Evolutionary conservation across 2,329 filamentous ascomycete genomes (phyloP).

Genomic region (Aciculosporium take): DNA sequence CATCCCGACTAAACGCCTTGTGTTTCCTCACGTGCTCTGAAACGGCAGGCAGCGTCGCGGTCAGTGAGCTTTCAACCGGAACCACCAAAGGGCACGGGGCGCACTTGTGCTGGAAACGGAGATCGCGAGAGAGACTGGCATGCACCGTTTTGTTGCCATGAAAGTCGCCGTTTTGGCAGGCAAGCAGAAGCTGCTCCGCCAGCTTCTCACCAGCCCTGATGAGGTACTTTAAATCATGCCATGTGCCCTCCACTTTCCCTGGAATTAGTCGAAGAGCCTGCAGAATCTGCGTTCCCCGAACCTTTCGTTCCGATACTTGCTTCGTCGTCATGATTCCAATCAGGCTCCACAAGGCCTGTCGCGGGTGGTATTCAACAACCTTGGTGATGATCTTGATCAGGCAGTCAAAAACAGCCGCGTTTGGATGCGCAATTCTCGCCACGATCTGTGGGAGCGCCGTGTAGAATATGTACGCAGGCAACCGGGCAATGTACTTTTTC

Average conservation of each 20-base stretch:
- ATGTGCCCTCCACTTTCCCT: slow-evolving; percentile 36
- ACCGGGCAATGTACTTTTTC: slow-evolving; percentile 59
- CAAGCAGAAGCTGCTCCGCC: slow-evolving; percentile 63
- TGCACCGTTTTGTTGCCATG: slow-evolving; percentile 49
- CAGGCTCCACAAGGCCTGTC: slow-evolving; percentile 82
- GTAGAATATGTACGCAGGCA: slow-evolving; percentile 68
- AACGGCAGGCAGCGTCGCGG: slow-evolving; percentile 61
- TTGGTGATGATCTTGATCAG: slow-evolving; percentile 70
- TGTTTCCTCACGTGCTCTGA: slow-evolving; percentile 63
- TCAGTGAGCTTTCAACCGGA: slow-evolving; percentile 73
- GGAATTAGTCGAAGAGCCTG: slow-evolving; percentile 30
- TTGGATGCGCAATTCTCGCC: slow-evolving; percentile 84
- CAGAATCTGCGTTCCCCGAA: slow-evolving; percentile 38
- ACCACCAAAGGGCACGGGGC: slow-evolving; percentile 79
- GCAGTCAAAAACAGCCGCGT: slow-evolving; percentile 60
- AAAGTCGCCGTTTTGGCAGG: slow-evolving; percentile 66
- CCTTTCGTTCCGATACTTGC: slow-evolving; percentile 50
- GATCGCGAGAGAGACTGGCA: slow-evolving; percentile 62
- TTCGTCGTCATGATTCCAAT: slow-evolving; percentile 75
- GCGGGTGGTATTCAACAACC: slow-evolving; percentile 76
- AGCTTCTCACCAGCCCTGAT: slow-evolving; percentile 70
- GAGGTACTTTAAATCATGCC: slow-evolving; percentile 52
- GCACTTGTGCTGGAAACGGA: slow-evolving; percentile 72
- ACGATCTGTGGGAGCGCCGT: slow-evolving; percentile 82
- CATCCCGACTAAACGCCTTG: slow-evolving; percentile 74